A percentile compares a stretch with the other conserved stretches of the same genome.
Conservation (phyloP, 2,329 filamentous ascomycete species). For the Tolypocladium ovalisporum region DNA sequence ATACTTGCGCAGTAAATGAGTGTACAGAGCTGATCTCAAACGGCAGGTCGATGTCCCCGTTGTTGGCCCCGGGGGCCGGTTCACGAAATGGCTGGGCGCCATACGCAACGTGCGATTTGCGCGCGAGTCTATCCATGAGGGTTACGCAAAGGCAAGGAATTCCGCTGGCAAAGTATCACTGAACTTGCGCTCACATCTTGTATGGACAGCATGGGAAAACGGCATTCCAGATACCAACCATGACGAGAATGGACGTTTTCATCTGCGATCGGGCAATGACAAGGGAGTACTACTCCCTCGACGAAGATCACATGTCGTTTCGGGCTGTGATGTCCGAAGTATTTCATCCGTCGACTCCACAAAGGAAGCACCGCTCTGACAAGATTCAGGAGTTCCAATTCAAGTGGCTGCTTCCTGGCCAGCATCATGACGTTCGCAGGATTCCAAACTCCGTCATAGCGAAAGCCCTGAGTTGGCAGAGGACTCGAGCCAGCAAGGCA, state of each 20-base stretch:
- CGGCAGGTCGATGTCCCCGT: conserved; percentile 6
- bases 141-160: conserved; percentile 4
- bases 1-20: neutral
- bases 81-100: conserved; percentile 7
- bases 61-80: conserved; percentile 3
- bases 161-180: neutral
- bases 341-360: neutral
- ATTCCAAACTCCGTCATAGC: conserved; percentile 6
- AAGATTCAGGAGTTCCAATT: conserved; percentile 6
- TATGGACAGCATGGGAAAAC: conserved; percentile 1
- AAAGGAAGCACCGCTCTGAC: neutral
- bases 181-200: neutral
- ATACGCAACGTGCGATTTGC: conserved; percentile 5
- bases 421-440: conserved; percentile 2
- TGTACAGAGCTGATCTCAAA: neutral
- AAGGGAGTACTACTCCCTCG: conserved; percentile 5
- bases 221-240: conserved; percentile 7
- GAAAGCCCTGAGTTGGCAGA: conserved; percentile 7
- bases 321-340: conserved; percentile 6
- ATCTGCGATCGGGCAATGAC: conserved; percentile 7
- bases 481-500: conserved; percentile 3
- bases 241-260: conserved; percentile 8
- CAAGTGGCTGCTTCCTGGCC: conserved; percentile 3
- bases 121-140: conserved; percentile 5
- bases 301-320: conserved; percentile 6